Conservation (phyloP, 208 protist species). For the Tritrichomonas foetus region DNA sequence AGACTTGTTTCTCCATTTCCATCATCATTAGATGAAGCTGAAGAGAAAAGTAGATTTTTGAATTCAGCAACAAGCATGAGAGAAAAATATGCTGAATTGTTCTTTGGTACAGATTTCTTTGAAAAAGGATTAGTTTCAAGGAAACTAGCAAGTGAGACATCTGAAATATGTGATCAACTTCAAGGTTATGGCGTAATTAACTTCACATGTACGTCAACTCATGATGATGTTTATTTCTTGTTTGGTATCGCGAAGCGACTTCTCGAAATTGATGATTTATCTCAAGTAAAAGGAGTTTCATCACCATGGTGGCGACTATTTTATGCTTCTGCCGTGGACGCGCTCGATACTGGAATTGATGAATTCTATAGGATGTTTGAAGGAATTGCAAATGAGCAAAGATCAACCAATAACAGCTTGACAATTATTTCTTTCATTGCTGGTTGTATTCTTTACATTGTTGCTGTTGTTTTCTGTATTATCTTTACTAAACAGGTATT, state of each 20-base stretch:
- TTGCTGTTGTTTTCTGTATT: not conserved
- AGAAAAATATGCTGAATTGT: not conserved
- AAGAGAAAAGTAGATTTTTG: not conserved
- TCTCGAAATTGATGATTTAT: not conserved
- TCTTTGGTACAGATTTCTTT: not conserved
- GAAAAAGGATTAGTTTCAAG: not conserved
- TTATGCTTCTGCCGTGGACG: not conserved
- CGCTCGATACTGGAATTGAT: not conserved
- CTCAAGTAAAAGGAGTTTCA: not conserved
- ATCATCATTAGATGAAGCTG: not conserved
- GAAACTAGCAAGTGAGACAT: not conserved
- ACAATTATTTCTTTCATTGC: not conserved
- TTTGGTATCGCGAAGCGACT: not conserved
- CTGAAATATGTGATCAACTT: not conserved
- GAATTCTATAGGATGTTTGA: not conserved
- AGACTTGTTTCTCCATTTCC: conserved; percentile 22
- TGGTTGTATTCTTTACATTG: not conserved
- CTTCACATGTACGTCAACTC: not conserved
- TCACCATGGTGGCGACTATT: not conserved
- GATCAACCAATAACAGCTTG: not conserved
- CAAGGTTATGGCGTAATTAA: not conserved
- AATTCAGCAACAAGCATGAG: not conserved
- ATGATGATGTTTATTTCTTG: not conserved
- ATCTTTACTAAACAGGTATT: not conserved
- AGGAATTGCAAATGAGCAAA: not conserved